A percentile compares a stretch with the other conserved stretches of the same genome.
Conservation (phyloP, 2,329 filamentous ascomycete genomes). For the Colletotrichum magnum region DNA sequence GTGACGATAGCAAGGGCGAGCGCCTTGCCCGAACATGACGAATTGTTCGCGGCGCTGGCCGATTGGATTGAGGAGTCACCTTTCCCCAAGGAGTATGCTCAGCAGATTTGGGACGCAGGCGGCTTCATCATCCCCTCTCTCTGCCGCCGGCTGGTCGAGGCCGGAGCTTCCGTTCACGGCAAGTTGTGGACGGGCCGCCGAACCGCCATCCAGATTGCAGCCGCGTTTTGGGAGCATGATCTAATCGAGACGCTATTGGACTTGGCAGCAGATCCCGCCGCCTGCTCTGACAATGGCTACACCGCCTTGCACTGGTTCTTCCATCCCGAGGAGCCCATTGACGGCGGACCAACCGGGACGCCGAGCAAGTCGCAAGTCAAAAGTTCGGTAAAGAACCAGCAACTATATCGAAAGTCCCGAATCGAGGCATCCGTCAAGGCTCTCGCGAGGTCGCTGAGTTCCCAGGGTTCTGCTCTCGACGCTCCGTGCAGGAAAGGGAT, state of each 20-base stretch:
- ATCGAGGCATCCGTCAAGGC: neutral
- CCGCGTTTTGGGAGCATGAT: conserved; percentile 7
- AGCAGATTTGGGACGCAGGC: conserved; percentile 4
- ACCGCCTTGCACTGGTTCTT: conserved; percentile 63
- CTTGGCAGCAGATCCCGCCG: neutral
- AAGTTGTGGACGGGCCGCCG: neutral
- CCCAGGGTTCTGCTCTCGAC: neutral
- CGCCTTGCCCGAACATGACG: neutral
- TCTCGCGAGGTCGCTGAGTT: neutral
- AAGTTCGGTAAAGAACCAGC: neutral
- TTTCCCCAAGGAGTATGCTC: neutral
- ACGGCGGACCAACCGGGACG: conserved; percentile 53
- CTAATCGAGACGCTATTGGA: neutral
- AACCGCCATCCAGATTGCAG: conserved; percentile 3
- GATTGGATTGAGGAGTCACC: conserved; percentile 1
- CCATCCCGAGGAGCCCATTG: conserved; percentile 72
- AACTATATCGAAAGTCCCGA: neutral
- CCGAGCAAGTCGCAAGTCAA: neutral
- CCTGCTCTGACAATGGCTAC: conserved; percentile 8
- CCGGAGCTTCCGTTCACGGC: neutral
- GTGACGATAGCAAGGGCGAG: neutral
- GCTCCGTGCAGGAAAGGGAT: neutral
- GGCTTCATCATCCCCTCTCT: neutral
- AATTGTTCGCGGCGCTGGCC: neutral
- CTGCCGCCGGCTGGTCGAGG: neutral